phyloP scores from a whole-genome alignment of 2,329 filamentous ascomycete species.

The Dactylonectria estremocensis region DNA sequence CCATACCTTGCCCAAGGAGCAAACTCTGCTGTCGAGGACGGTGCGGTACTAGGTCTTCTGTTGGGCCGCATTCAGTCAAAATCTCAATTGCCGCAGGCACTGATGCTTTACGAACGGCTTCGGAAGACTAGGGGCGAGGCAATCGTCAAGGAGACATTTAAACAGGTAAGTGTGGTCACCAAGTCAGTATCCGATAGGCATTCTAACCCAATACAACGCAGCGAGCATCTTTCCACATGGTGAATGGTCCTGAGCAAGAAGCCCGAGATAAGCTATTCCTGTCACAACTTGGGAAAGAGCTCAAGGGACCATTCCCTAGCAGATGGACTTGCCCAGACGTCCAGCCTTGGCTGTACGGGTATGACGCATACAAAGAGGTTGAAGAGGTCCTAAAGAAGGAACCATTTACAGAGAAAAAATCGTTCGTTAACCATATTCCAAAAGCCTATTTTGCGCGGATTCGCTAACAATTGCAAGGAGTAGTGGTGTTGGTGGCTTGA shows the following conservation, averaged over 20 bases:
- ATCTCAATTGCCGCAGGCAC: conserved; percentile 61
- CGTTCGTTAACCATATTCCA: neutral
- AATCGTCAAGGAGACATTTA: conserved; percentile 76
- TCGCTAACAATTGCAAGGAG: neutral
- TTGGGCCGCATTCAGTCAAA: conserved; percentile 65
- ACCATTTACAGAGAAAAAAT: conserved; percentile 14
- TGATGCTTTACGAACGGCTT: conserved; percentile 62
- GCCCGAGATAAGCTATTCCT: conserved; percentile 71
- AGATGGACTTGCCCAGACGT: conserved; percentile 71
- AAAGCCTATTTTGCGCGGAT: neutral
- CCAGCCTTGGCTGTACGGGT: conserved; percentile 76
- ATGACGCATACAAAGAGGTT: conserved; percentile 72
- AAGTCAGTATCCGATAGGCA: neutral
- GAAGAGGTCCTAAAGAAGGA: conserved; percentile 51
- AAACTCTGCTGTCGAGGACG: conserved; percentile 78
- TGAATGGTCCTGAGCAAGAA: conserved; percentile 70
- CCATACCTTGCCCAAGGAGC: conserved; percentile 77
- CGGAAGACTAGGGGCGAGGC: conserved; percentile 65
- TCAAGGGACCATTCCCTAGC: conserved; percentile 70
- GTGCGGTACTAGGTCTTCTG: conserved; percentile 73
- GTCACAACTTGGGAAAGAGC: conserved; percentile 65
- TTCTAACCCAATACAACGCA: conserved; percentile 40
- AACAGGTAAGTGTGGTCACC: conserved; percentile 44
- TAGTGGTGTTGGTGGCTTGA: neutral
- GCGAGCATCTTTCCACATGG: conserved; percentile 68